These are phyloP conservation scores for Tolypocladium pustulatum DNA, from an alignment of 2,329 filamentous ascomycete species.

Conservation along the genomic window DNA sequence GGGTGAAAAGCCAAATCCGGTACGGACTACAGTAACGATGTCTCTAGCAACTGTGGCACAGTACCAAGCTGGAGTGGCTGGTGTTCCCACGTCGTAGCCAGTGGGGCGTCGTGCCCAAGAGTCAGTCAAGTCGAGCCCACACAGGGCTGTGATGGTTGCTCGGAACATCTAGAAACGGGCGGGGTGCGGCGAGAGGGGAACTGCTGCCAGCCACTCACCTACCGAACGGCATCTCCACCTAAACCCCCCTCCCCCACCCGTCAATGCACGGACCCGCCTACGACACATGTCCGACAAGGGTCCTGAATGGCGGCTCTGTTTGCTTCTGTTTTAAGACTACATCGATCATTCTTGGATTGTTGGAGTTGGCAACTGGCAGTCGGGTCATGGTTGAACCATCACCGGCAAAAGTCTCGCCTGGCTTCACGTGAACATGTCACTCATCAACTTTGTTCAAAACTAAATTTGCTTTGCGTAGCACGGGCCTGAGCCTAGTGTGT, in stretches of 20 bases:
- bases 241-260: not conserved
- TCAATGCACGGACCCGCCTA: slow-evolving; percentile 2
- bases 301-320: not conserved
- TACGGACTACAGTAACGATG: not conserved
- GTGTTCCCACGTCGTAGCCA: not conserved
- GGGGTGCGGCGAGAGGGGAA: not conserved
- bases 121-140: not conserved
- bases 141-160: not conserved
- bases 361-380: no score
- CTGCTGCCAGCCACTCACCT: not conserved
- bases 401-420: not conserved
- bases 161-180: not conserved
- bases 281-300: slow-evolving; percentile 6
- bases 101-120: not conserved
- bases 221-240: not conserved
- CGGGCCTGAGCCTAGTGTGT: not conserved
- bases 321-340: not conserved
- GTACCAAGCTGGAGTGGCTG: not conserved
- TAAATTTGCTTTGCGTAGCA: not conserved
- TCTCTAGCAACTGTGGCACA: not conserved
- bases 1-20: not conserved
- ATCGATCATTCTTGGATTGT: no score
- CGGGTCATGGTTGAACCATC: not conserved
- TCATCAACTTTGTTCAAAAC: not conserved
- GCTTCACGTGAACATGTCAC: not conserved